A percentile compares a stretch with the other conserved stretches of the same genome.
These are phyloP conservation scores for Lecanosticta acicola DNA, from an alignment of 2,329 filamentous ascomycete genomes.

Conservation along the genomic window DNA sequence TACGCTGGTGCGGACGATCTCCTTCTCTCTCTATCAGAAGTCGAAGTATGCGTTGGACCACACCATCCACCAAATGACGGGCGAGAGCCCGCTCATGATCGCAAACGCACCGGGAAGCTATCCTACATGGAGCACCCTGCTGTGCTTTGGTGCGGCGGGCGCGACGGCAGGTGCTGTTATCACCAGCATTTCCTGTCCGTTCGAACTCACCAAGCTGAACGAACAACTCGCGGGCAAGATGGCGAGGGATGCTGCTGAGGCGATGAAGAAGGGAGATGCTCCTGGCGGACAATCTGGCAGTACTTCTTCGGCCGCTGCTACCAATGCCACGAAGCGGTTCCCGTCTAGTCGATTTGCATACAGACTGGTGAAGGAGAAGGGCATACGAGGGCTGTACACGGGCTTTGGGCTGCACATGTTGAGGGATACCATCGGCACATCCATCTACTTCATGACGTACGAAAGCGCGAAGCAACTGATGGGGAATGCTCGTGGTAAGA, in stretches of 20 bases:
- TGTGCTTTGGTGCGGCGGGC: constrained; percentile 71
- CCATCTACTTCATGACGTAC: constrained; percentile 85
- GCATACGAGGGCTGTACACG: constrained; percentile 68
- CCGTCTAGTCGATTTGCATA: constrained; percentile 53
- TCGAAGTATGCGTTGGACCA: constrained; percentile 67
- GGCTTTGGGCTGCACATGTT: constrained; percentile 79
- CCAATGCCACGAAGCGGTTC: constrained; percentile 27
- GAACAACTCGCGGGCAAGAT: constrained; percentile 78
- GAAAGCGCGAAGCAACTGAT: constrained; percentile 79
- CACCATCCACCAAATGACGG: constrained; percentile 60
- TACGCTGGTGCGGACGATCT: constrained; percentile 69
- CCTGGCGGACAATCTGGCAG: no score
- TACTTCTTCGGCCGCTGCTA: constrained; percentile 7
- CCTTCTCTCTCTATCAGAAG: constrained; percentile 74
- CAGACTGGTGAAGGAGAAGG: constrained; percentile 70
- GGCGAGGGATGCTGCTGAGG: constrained; percentile 36
- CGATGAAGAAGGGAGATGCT: constrained; percentile 20
- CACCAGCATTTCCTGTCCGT: constrained; percentile 76
- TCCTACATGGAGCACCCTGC: constrained; percentile 66
- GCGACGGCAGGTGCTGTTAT: constrained; percentile 75
- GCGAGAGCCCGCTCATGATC: constrained; percentile 66
- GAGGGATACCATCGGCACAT: constrained; percentile 75
- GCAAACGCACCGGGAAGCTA: constrained; percentile 65
- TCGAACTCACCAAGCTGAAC: constrained; percentile 84
- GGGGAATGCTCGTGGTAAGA: constrained; percentile 66